A percentile compares a stretch with the other conserved stretches of the same genome.
phyloP scores from a whole-genome alignment of 1,139 yeast genomes.

The Pichia sp. region DNA sequence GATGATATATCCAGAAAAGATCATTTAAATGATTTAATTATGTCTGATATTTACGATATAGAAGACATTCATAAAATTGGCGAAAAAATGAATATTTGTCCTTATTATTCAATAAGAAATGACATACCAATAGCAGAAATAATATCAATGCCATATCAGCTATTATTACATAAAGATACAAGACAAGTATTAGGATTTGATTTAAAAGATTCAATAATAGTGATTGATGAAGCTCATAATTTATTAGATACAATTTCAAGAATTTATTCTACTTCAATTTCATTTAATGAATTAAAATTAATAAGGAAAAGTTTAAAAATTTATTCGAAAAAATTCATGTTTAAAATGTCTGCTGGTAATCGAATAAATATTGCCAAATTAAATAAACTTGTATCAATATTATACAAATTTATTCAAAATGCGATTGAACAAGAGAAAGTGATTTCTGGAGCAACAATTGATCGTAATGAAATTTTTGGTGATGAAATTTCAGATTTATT shows the following conservation, averaged over 20 bases:
- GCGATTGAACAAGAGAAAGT: conserved; percentile 29
- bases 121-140: conserved; percentile 60
- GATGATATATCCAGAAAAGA: conserved; percentile 32
- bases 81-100: conserved; percentile 53
- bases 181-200: conserved; percentile 56
- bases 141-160: conserved; percentile 80
- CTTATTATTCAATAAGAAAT: conserved; percentile 70
- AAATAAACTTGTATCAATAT: conserved; percentile 46
- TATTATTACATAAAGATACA: conserved; percentile 60
- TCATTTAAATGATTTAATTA: conserved; percentile 53
- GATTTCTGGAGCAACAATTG: conserved; percentile 50
- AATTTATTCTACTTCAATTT: conserved; percentile 58
- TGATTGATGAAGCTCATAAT: conserved; percentile 94
- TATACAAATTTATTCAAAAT: conserved; percentile 42
- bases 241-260: conserved; percentile 70
- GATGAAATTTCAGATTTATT: conserved; percentile 62
- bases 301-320: conserved; percentile 43
- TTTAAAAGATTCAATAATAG: conserved; percentile 58
- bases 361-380: conserved; percentile 64
- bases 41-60: conserved; percentile 68
- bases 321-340: conserved; percentile 56
- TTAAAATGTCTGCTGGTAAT: conserved; percentile 66
- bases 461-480: conserved; percentile 47
- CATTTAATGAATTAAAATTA: conserved; percentile 41
- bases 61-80: conserved; percentile 74